phyloP scores from a whole-genome alignment of 2,329 filamentous ascomycete species.

The Phyllosticta citribraziliensis region DNA sequence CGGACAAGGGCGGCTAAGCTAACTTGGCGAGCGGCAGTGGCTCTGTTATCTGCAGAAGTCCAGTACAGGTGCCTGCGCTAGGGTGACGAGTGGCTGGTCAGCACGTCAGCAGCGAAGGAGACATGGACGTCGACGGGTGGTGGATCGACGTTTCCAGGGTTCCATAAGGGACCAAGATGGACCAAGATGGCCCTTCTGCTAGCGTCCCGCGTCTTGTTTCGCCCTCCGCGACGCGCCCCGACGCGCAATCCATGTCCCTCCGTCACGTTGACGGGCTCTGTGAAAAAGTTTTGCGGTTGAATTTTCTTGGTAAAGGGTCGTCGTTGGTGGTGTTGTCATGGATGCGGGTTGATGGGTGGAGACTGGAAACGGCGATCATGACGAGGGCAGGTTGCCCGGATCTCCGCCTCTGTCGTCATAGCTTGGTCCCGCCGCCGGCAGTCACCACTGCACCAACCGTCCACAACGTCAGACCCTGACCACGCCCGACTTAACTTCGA shows the following conservation, averaged over 20 bases:
- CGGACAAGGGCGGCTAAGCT: background rate
- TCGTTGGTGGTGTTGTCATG: background rate
- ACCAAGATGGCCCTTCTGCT: too few relatives aligned
- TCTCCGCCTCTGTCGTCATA: background rate
- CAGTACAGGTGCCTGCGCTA: background rate
- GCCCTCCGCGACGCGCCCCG: too few relatives aligned
- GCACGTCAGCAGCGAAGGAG: background rate
- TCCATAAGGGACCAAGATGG: background rate
- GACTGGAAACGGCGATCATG: background rate
- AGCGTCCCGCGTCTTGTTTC: too few relatives aligned
- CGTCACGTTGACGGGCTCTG: too few relatives aligned
- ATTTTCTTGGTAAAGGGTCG: too few relatives aligned
- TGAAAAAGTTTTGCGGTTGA: too few relatives aligned
- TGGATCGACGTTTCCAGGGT: background rate
- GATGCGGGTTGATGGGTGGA: background rate
- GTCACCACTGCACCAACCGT: background rate
- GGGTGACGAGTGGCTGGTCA: too few relatives aligned
- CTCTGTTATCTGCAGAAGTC: background rate
- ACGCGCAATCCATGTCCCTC: too few relatives aligned
- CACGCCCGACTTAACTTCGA: background rate
- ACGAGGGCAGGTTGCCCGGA: background rate
- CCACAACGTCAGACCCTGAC: background rate
- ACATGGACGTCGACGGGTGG: background rate
- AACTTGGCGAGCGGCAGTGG: background rate
- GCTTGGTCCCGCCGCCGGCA: background rate